Evolutionary conservation across 192 early-diverging fungal genomes (phyloP).

Genomic region (Jimgerdemannia flammicorona): DNA sequence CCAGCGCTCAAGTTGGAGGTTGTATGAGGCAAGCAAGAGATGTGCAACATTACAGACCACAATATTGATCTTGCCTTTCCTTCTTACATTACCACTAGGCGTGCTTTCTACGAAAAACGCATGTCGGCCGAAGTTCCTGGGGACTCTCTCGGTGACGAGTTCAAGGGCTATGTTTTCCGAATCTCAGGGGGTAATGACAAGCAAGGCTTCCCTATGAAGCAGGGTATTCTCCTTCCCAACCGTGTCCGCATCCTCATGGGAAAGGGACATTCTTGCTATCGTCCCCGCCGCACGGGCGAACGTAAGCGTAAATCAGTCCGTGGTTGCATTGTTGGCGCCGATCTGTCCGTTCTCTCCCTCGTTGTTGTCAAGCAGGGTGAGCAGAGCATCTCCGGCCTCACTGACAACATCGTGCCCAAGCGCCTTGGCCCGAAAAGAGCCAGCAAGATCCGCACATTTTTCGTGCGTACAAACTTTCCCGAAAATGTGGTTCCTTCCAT

Average conservation of each 20-base stretch:
- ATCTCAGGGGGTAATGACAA: conserved; percentile 99
- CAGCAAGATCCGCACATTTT: conserved; percentile 98
- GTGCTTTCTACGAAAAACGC: conserved; percentile 98
- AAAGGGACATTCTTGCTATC: conserved; percentile 98
- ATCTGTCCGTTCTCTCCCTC: conserved; percentile 92
- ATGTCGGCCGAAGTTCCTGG: conserved; percentile 95
- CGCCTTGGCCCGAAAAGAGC: conserved; percentile 99
- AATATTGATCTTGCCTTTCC: neutral
- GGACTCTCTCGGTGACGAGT: conserved; percentile 97
- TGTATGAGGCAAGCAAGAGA: neutral
- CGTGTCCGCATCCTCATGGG: conserved; percentile 80
- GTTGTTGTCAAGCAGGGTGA: conserved; percentile 98
- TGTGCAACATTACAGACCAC: neutral
- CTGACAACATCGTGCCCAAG: conserved; percentile 92
- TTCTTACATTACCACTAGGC: conserved; percentile 41
- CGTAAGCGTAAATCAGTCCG: conserved; percentile 99
- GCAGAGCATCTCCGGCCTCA: conserved; percentile 90
- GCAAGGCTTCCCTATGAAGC: conserved; percentile 99
- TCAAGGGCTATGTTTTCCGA: conserved; percentile 99
- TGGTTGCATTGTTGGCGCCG: conserved; percentile 95
- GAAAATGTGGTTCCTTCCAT: too few relatives aligned
- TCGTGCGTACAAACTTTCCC: conserved; percentile 49
- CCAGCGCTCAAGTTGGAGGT: too few relatives aligned
- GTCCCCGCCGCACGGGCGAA: conserved; percentile 95
- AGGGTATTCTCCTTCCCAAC: conserved; percentile 83